These are phyloP conservation scores for Penicillium vulpinum DNA, from an alignment of 2,329 filamentous ascomycete genomes.

Conservation along the genomic window DNA sequence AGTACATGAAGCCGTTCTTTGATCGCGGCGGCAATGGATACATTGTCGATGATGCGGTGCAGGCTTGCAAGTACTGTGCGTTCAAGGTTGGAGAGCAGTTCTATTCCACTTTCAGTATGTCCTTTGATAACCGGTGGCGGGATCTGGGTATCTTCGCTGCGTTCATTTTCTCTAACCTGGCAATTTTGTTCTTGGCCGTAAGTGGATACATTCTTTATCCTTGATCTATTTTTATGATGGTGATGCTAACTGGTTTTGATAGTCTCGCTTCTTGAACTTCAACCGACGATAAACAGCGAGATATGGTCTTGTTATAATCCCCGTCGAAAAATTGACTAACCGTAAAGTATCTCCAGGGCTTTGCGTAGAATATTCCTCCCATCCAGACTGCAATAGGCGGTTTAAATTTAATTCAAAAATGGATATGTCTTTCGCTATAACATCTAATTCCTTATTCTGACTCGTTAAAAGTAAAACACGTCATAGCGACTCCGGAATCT, in stretches of 20 bases:
- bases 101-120: constrained; percentile 66
- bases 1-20: constrained; percentile 75
- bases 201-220: constrained; percentile 29
- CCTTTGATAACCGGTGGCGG: constrained; percentile 71
- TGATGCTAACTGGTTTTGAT: constrained; percentile 11
- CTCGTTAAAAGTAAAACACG: background rate
- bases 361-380: background rate
- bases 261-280: constrained; percentile 50
- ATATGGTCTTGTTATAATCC: background rate
- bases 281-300: constrained; percentile 40
- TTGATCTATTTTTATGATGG: background rate
- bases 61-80: constrained; percentile 76
- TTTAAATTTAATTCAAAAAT: background rate
- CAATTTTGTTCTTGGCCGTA: constrained; percentile 61
- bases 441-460: background rate
- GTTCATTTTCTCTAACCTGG: constrained; percentile 75
- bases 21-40: constrained; percentile 68
- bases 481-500: background rate
- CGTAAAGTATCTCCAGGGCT: background rate
- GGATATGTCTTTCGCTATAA: background rate
- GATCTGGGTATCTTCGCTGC: constrained; percentile 76
- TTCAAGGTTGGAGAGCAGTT: constrained; percentile 80
- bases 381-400: background rate
- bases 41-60: constrained; percentile 64
- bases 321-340: background rate